Conservation (phyloP, 495 filamentous ascomycete genomes). For the Aspergillus olivimuriae region DNA sequence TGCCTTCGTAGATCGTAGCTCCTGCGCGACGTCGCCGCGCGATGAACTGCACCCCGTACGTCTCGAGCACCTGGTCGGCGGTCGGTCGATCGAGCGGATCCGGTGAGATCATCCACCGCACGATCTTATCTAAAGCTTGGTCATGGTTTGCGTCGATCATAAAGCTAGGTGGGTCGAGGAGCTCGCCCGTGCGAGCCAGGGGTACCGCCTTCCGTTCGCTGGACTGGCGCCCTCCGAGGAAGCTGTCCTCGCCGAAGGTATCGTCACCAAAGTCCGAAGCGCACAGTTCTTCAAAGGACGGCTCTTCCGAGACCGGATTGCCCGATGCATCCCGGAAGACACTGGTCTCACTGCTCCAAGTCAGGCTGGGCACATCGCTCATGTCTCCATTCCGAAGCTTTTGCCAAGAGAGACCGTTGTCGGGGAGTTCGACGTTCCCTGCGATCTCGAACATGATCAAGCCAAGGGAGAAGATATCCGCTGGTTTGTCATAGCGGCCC, state of each 20-base stretch:
- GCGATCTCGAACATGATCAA: constrained; percentile 92
- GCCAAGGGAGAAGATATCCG: constrained; percentile 89
- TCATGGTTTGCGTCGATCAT: constrained; percentile 68
- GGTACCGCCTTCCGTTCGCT: constrained; percentile 21
- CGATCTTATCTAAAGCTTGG: constrained; percentile 74
- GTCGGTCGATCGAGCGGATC: constrained; percentile 67
- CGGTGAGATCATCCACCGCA: constrained; percentile 81
- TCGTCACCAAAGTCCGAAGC: constrained; percentile 44
- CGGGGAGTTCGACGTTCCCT: constrained; percentile 83
- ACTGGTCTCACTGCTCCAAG: constrained; percentile 63
- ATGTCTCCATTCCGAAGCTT: constrained; percentile 80
- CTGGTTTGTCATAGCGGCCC: constrained; percentile 79
- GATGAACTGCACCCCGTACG: constrained; percentile 70
- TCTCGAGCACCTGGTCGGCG: constrained; percentile 61
- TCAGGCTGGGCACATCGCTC: constrained; percentile 76
- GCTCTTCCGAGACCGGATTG: constrained; percentile 46
- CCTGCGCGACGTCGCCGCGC: constrained; percentile 66
- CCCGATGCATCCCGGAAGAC: constrained; percentile 72
- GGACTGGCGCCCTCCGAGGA: constrained; percentile 22
- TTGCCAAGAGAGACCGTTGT: constrained; percentile 86
- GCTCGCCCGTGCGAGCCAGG: constrained; percentile 53
- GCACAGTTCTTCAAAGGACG: constrained; percentile 47
- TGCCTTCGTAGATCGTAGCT: constrained; percentile 90
- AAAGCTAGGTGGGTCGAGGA: constrained; percentile 72
- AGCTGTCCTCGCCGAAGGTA: constrained; percentile 29